Conservation (phyloP, 2,329 filamentous ascomycete species). For the Epichloe coenophiala region DNA sequence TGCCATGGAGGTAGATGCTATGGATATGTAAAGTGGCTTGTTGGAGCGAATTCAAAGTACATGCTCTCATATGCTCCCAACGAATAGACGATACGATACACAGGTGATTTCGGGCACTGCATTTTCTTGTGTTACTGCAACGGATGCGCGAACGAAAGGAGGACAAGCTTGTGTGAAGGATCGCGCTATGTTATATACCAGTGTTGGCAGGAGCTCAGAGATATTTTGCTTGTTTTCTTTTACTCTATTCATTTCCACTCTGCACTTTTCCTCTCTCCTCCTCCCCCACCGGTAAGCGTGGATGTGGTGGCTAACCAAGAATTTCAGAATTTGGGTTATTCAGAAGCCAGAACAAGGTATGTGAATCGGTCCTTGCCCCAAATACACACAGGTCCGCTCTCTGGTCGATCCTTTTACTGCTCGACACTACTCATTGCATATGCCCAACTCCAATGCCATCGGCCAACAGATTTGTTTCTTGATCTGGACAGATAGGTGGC, state of each 20-base stretch:
- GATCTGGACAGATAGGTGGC: no score
- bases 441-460: background rate
- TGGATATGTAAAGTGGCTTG: constrained; percentile 25
- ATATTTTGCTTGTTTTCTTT: background rate
- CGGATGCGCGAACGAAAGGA: background rate
- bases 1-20: constrained; percentile 31
- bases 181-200: background rate
- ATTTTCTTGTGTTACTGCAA: background rate
- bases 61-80: background rate
- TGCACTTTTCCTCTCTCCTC: background rate
- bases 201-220: background rate
- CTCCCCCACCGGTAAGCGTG: background rate
- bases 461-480: no score
- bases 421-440: background rate
- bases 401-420: background rate
- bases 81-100: background rate
- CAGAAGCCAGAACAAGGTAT: constrained; percentile 1
- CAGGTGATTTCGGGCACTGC: background rate
- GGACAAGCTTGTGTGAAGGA: background rate
- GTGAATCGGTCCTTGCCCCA: background rate
- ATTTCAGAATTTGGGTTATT: constrained; percentile 2
- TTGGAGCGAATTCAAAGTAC: background rate
- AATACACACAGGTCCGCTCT: background rate
- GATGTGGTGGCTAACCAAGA: constrained; percentile 2
- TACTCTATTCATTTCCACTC: background rate